phyloP scores from a whole-genome alignment of 2,329 filamentous ascomycete genomes.

The Stachybotrys elegans region DNA sequence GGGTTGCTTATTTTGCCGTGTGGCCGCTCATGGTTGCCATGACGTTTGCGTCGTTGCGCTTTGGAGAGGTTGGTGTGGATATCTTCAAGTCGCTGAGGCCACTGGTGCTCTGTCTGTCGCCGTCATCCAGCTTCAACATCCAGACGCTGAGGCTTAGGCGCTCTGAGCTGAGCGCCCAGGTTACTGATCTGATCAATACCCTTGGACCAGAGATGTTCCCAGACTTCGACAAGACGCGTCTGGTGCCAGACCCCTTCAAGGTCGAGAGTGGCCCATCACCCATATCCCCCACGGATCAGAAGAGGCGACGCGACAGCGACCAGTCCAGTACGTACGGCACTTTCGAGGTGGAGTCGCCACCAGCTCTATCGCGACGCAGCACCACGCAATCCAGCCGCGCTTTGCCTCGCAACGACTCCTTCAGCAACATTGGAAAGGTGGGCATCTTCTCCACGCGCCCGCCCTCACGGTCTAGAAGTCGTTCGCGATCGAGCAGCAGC shows the following conservation, averaged over 20 bases:
- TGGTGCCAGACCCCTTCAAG: slow-evolving; percentile 54
- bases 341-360: slow-evolving; percentile 32
- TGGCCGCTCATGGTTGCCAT: slow-evolving; percentile 80
- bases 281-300: slow-evolving; percentile 9
- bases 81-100: slow-evolving; percentile 92
- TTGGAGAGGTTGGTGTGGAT: slow-evolving; percentile 98
- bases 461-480: slow-evolving; percentile 69
- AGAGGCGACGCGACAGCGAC: slow-evolving; percentile 42
- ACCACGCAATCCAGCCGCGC: slow-evolving; percentile 50
- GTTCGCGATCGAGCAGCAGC: slow-evolving; percentile 66
- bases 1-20: slow-evolving; percentile 67
- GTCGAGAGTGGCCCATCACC: slow-evolving; percentile 24
- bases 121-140: slow-evolving; percentile 78
- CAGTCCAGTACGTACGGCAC: slow-evolving; percentile 32
- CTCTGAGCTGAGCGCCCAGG: slow-evolving; percentile 69
- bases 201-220: slow-evolving; percentile 94
- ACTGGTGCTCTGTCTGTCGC: slow-evolving; percentile 78
- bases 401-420: slow-evolving; percentile 83
- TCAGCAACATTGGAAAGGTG: slow-evolving; percentile 81
- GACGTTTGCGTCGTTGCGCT: slow-evolving; percentile 88
- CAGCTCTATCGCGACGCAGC: slow-evolving; percentile 38
- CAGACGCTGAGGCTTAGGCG: slow-evolving; percentile 70
- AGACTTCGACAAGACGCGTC: slow-evolving; percentile 79
- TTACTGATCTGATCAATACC: slow-evolving; percentile 90
- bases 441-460: slow-evolving; percentile 88